These are phyloP conservation scores for Musa itinerans DNA, from an alignment of 176 grass and related monocot species.

Conservation along the genomic window DNA sequence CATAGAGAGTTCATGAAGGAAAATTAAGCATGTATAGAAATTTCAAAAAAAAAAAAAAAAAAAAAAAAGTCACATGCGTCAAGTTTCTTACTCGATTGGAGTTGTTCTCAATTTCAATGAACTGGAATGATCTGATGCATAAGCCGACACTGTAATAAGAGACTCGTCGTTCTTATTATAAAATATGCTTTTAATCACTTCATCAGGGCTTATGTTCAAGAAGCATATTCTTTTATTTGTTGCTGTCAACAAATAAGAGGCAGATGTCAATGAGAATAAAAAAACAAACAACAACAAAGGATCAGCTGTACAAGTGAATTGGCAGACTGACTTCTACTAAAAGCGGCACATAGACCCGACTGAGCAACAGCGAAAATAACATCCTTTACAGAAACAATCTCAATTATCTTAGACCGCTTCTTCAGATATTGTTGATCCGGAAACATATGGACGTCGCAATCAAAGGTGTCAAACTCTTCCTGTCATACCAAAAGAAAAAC, in stretches of 20 bases:
- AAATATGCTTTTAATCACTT: slow-evolving; percentile 71
- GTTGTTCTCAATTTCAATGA: slow-evolving; percentile 79
- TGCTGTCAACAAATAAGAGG: slow-evolving; percentile 37
- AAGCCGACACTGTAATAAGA: slow-evolving; percentile 61
- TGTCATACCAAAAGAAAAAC: slow-evolving; percentile 25
- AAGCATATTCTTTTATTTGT: slow-evolving; percentile 77
- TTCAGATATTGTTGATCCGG: slow-evolving; percentile 44
- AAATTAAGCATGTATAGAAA: background rate
- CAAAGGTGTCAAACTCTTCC: slow-evolving; percentile 68
- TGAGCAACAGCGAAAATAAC: slow-evolving; percentile 66
- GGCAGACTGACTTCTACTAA: slow-evolving; percentile 46
- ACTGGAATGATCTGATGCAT: slow-evolving; percentile 65
- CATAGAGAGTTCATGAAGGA: background rate
- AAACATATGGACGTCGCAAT: slow-evolving; percentile 38
- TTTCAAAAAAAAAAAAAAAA: background rate
- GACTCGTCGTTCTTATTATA: slow-evolving; percentile 69
- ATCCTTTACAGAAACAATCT: slow-evolving; percentile 80
- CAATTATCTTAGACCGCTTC: slow-evolving; percentile 67
- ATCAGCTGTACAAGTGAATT: slow-evolving; percentile 3
- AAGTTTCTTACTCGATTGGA: slow-evolving; percentile 58
- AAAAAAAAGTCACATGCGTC: background rate
- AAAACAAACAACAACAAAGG: slow-evolving; percentile 21
- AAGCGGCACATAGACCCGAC: slow-evolving; percentile 67
- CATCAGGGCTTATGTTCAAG: slow-evolving; percentile 71
- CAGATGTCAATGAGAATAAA: slow-evolving; percentile 28